Evolutionary conservation across 805 yeast species (phyloP).

Genomic region (Sungouiella blattae): DNA sequence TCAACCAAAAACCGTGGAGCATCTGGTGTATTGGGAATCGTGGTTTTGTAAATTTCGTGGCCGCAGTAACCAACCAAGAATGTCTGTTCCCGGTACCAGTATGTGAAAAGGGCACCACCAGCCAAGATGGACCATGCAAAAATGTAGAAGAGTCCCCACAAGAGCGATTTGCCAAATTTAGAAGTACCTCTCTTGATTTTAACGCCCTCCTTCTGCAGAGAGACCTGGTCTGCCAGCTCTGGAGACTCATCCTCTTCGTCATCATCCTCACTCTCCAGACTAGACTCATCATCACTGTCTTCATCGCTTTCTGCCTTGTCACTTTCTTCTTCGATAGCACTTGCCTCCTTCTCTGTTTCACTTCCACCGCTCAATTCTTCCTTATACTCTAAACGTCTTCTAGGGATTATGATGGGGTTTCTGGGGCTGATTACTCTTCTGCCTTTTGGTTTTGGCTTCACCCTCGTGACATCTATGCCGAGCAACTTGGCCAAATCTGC

Average conservation of each 20-base stretch:
- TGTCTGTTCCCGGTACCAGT: conserved; percentile 66
- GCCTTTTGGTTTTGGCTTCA: conserved; percentile 12
- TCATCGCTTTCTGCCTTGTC: background rate
- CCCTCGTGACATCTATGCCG: conserved; percentile 11
- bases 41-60: conserved; percentile 45
- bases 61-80: conserved; percentile 74
- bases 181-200: background rate
- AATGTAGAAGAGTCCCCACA: conserved; percentile 11
- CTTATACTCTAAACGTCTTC: background rate
- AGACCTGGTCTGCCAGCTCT: background rate
- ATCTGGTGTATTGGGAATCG: conserved; percentile 29
- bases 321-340: background rate
- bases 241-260: background rate
- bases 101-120: conserved; percentile 35
- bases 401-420: conserved; percentile 12
- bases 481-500: conserved; percentile 14
- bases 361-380: conserved; percentile 1
- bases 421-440: conserved; percentile 12
- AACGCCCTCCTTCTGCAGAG: background rate
- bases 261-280: background rate
- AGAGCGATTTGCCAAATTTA: background rate
- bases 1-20: conserved; percentile 27
- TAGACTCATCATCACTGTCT: background rate
- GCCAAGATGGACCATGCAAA: conserved; percentile 35
- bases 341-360: background rate